Evolutionary conservation across 169 alveolate species (phyloP).

Genomic region (Besnoitia besnoiti): DNA sequence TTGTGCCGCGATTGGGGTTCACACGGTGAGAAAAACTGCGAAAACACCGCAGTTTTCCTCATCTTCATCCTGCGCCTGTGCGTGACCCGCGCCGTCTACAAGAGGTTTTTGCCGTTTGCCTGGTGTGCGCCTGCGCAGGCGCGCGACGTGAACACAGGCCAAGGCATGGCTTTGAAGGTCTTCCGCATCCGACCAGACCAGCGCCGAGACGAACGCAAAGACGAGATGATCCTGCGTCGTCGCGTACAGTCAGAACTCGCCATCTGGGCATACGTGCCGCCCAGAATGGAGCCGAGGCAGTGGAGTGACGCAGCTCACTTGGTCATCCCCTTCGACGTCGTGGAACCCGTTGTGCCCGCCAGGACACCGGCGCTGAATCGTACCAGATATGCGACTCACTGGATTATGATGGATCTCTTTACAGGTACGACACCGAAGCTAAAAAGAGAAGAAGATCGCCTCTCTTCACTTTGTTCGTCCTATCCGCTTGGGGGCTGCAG

Average conservation of each 20-base stretch:
- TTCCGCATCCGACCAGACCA: conserved; percentile 39
- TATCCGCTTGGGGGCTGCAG: too few species aligned
- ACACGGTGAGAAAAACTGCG: too few species aligned
- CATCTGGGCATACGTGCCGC: conserved; percentile 2
- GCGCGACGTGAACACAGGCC: not conserved
- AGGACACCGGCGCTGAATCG: conserved; percentile 8
- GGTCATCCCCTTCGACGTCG: conserved; percentile 47
- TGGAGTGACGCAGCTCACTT: conserved; percentile 36
- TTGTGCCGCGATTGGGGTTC: too few species aligned
- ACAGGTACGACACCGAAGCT: too few species aligned
- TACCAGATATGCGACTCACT: not conserved
- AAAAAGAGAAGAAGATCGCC: not conserved
- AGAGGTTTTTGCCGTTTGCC: too few species aligned
- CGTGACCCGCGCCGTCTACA: too few species aligned
- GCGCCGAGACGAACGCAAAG: conserved; percentile 11
- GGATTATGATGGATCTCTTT: conserved; percentile 41
- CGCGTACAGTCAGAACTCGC: conserved; percentile 37
- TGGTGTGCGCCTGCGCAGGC: too few species aligned
- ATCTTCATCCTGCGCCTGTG: too few species aligned
- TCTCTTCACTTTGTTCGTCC: too few species aligned
- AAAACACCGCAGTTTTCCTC: too few species aligned
- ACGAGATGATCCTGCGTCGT: not conserved
- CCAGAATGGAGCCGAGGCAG: not conserved
- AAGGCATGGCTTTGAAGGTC: conserved; percentile 31
- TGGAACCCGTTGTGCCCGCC: not conserved